These are phyloP conservation scores for Trametes meyenii DNA, from an alignment of 768 basidiomycete species.

Conservation along the genomic window DNA sequence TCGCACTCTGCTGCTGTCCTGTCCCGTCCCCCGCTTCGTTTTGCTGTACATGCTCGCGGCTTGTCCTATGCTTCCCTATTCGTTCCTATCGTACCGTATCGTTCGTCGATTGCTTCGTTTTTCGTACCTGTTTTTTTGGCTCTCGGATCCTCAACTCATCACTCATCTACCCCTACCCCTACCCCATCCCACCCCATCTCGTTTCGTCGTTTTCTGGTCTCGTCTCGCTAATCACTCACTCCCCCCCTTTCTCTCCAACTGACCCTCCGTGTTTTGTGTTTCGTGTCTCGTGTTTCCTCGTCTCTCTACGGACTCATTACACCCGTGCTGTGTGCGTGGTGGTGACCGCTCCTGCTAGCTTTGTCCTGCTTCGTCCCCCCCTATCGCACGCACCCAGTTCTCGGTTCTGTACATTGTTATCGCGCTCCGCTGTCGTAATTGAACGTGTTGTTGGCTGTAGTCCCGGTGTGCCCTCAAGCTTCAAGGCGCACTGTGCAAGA, in stretches of 20 bases:
- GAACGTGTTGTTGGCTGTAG: slow-evolving; percentile 4
- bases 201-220: background rate
- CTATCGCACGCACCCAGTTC: background rate
- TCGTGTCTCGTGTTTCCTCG: background rate
- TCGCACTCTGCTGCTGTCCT: background rate
- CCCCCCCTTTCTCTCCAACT: background rate
- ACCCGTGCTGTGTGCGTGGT: background rate
- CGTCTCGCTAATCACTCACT: background rate
- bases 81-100: background rate
- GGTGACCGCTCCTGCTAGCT: slow-evolving; percentile 8
- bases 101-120: slow-evolving; percentile 1
- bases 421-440: background rate
- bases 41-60: slow-evolving; percentile 1
- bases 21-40: background rate
- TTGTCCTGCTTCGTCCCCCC: slow-evolving; percentile 8
- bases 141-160: background rate
- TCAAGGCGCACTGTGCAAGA: background rate
- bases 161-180: background rate
- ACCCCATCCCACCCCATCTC: background rate
- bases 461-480: background rate
- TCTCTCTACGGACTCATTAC: background rate
- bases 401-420: slow-evolving; percentile 6
- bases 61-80: slow-evolving; percentile 7
- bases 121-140: slow-evolving; percentile 8
- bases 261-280: background rate